Conservation (phyloP, 2,329 filamentous ascomycete genomes). For the Penicillium nordicum region DNA sequence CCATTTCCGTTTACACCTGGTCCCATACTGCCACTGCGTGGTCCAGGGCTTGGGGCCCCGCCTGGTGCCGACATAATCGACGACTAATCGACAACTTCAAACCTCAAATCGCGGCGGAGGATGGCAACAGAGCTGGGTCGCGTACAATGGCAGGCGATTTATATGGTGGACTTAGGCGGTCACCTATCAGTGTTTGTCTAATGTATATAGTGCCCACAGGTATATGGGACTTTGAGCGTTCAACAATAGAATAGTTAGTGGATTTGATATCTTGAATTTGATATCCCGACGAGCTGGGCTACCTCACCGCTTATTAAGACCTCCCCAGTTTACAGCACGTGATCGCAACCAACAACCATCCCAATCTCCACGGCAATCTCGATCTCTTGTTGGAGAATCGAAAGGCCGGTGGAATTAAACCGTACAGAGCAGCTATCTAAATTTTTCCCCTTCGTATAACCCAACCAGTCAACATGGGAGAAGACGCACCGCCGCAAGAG, state of each 20-base stretch:
- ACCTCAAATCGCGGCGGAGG: not conserved
- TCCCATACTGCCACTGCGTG: slow-evolving; percentile 49
- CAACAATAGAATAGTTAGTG: slow-evolving; percentile 11
- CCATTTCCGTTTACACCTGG: slow-evolving; percentile 36
- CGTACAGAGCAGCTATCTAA: not conserved
- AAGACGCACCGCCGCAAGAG: slow-evolving; percentile 21
- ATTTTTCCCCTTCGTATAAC: not conserved
- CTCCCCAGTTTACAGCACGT: slow-evolving; percentile 14
- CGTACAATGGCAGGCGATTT: not conserved
- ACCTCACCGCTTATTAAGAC: slow-evolving; percentile 15
- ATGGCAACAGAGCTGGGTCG: not conserved
- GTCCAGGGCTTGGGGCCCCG: slow-evolving; percentile 48
- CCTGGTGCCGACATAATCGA: slow-evolving; percentile 44
- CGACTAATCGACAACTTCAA: not conserved
- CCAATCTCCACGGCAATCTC: not conserved
- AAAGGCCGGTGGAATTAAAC: not conserved
- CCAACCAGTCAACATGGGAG: slow-evolving; percentile 20
- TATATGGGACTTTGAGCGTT: not conserved
- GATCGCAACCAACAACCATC: not conserved
- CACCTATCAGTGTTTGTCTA: not conserved
- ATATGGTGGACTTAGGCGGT: not conserved
- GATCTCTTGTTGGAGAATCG: not conserved
- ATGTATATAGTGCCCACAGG: not conserved
- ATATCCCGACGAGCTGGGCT: slow-evolving; percentile 17
- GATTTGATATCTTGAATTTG: slow-evolving; percentile 21